Evolutionary conservation across 176 grass and related monocot species (phyloP).

Genomic region (Leersia perrieri): DNA sequence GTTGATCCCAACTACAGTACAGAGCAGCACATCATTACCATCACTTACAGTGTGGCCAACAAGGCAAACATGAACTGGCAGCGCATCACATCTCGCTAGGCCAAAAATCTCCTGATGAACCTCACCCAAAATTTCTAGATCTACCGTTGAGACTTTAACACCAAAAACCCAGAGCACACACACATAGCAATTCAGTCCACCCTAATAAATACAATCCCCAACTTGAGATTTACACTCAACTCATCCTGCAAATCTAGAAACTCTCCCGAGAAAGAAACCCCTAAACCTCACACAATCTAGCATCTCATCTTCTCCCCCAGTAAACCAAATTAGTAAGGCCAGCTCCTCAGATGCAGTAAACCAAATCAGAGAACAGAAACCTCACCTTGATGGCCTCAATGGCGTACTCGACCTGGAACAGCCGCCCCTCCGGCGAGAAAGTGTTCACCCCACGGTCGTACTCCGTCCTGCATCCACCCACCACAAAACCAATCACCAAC

Average conservation of each 20-base stretch:
- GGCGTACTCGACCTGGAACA: constrained; percentile 97
- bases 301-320: neutral
- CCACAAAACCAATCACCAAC: neutral
- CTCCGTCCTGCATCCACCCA: constrained; percentile 51
- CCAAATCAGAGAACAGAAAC: neutral
- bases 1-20: constrained; percentile 77
- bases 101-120: neutral
- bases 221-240: neutral
- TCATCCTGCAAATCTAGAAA: neutral
- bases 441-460: constrained; percentile 92
- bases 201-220: neutral
- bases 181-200: neutral
- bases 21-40: neutral
- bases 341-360: neutral
- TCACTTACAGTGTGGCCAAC: neutral
- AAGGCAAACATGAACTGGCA: neutral
- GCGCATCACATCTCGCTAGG: neutral
- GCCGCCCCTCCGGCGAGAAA: constrained; percentile 84
- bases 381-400: constrained; percentile 96
- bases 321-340: constrained; percentile 2
- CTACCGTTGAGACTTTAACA: neutral
- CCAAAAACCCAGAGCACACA: neutral
- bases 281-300: neutral
- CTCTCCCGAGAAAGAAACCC: neutral
- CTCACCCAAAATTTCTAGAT: neutral